These are phyloP conservation scores for Isabelozyma rhagii DNA, from an alignment of 805 yeast species.

Conservation along the genomic window DNA sequence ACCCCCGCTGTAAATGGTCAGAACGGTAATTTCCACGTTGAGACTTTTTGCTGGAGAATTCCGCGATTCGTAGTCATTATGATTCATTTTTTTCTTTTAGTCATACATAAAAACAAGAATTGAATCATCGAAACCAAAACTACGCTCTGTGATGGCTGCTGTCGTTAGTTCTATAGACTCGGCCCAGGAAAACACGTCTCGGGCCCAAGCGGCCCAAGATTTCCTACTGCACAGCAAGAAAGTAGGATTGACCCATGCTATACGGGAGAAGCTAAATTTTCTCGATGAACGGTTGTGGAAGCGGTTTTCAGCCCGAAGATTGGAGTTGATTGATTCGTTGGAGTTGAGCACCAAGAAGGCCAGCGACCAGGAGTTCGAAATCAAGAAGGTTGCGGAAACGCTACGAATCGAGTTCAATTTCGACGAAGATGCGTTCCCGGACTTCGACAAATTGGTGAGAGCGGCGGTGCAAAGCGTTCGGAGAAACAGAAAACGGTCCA, in stretches of 20 bases:
- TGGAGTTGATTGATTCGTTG: constrained; percentile 81
- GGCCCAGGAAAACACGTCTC: background rate
- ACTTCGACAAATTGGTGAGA: constrained; percentile 85
- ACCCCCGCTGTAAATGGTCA: background rate
- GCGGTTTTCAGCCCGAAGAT: constrained; percentile 81
- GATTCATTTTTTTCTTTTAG: background rate
- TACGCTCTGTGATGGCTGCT: background rate
- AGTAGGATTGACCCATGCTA: constrained; percentile 54
- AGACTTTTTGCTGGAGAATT: background rate
- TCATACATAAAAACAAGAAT: background rate
- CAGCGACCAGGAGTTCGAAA: constrained; percentile 85
- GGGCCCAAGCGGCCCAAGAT: background rate
- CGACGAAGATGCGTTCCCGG: constrained; percentile 53
- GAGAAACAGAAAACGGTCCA: constrained; percentile 74
- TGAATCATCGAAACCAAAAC: background rate
- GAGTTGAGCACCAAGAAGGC: constrained; percentile 71
- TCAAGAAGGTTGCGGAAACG: constrained; percentile 71
- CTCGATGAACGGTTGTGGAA: constrained; percentile 85
- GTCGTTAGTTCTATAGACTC: background rate
- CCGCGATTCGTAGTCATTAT: background rate
- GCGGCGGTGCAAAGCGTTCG: constrained; percentile 94
- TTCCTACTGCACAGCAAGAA: constrained; percentile 23
- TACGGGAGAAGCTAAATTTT: constrained; percentile 65
- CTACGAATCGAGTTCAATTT: constrained; percentile 77
- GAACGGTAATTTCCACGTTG: background rate